Base-by-base conservation (phyloP, 164 flowering plant species). In the Litsea cubeba region DNA sequence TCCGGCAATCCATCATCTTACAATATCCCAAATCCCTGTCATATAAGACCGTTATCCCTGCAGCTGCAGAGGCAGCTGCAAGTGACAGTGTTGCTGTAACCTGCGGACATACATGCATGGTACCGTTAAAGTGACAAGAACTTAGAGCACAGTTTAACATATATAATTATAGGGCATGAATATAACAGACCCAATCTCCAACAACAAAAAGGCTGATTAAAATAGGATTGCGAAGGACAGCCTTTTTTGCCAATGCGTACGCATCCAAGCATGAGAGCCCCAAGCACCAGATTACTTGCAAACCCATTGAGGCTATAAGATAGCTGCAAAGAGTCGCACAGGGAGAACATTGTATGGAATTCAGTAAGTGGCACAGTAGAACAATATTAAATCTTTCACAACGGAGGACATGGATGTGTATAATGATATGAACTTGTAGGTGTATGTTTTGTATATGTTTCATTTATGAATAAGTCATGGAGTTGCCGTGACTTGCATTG, bases 241-340 rank as follows among this genome's bases (percentile, higher is more conserved):
- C 86, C 79, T 81, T 82, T 72, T 25, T 80, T 25, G 77, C 69
- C 77, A 92, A 76, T 26, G 93, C 84, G 73, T 85, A 86, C 49
- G 86, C 85, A 83, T 90, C 95, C 65, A 92, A 65, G 18, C 80
- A 71, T n/a, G 91, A 92, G 57, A 92, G 93, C n/a, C 82, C 87
- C 64, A 83, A 84, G 81, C 93, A 88, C 97, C 97, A 92, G 23
- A 87, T 68, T 7, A 84, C 76, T 89, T 89, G 95, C 83, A 92
- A 82, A 50, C 88, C 90, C 97, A 90, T 92, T 71, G 95, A 83
- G 50, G 91, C 92, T n/a, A 90, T 81, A 69, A 92, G 79, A 77
- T 86, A 92, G 84, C 97, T 92, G 86, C 76, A 85, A 65, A 76
- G 66, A 79, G 46, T 40, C 10, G 46, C 46, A 40, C 46, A 40